Evolutionary conservation across 2,329 filamentous ascomycete genomes (phyloP).

Genomic region (Colletotrichum sublineola): DNA sequence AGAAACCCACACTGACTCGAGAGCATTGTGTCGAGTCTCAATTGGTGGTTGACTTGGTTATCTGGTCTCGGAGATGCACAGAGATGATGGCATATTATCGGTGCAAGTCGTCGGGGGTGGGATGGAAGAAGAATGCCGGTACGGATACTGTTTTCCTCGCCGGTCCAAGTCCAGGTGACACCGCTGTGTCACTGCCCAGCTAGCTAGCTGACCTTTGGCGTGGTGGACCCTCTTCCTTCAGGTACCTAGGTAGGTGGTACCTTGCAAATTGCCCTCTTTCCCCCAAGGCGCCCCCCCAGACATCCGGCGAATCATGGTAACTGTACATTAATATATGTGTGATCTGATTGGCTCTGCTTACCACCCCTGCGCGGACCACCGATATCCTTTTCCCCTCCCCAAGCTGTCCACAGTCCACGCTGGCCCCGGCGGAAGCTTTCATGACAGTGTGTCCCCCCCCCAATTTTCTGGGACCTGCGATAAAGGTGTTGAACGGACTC

Average conservation of each 20-base stretch:
- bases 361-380: constrained; percentile 33
- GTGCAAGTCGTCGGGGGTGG: not conserved
- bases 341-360: constrained; percentile 22
- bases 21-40: constrained; percentile 15
- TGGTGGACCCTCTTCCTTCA: not conserved
- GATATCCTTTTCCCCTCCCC: constrained; percentile 16
- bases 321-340: constrained; percentile 36
- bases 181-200: not conserved
- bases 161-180: not conserved
- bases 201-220: not conserved
- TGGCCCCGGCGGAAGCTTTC: constrained; percentile 28
- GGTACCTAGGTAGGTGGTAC: not conserved
- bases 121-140: constrained; percentile 7
- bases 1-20: constrained; percentile 29
- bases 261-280: not conserved
- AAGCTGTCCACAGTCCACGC: constrained; percentile 32
- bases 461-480: constrained; percentile 36
- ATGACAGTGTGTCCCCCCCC: constrained; percentile 28
- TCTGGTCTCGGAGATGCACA: not conserved
- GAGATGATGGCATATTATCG: not conserved
- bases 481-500: constrained; percentile 37
- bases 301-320: constrained; percentile 29
- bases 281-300: constrained; percentile 1
- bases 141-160: constrained; percentile 1
- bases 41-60: constrained; percentile 28